A percentile compares a stretch with the other conserved stretches of the same genome.
Conservation (phyloP, 805 yeast species). For the Saturnispora halmiae region DNA sequence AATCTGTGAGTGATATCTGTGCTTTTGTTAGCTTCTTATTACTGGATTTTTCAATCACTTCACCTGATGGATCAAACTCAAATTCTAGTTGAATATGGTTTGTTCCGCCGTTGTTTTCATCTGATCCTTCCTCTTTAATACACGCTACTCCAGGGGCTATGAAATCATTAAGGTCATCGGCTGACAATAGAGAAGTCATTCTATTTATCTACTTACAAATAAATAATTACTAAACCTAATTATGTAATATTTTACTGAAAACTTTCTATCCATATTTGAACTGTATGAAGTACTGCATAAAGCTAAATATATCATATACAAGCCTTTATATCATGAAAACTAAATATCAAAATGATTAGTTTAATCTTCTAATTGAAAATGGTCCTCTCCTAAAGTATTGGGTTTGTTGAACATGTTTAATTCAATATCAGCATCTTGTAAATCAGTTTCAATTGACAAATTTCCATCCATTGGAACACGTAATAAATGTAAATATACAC, state of each 20-base stretch:
- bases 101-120: neutral
- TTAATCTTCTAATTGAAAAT: conserved; percentile 23
- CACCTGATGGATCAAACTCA: conserved; percentile 51
- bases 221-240: neutral
- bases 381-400: neutral
- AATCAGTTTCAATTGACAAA: conserved; percentile 1
- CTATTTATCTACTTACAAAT: too few relatives aligned
- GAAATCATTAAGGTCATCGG: conserved; percentile 88
- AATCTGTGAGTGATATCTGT: conserved; percentile 82
- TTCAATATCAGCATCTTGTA: conserved; percentile 10
- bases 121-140: conserved; percentile 57
- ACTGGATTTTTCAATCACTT: conserved; percentile 45
- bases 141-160: conserved; percentile 93
- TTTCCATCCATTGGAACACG: conserved; percentile 19
- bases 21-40: conserved; percentile 58
- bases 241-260: neutral
- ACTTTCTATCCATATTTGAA: neutral
- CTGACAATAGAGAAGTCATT: conserved; percentile 85
- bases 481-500: conserved; percentile 43
- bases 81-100: conserved; percentile 35
- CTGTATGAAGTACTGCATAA: too few relatives aligned
- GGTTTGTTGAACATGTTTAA: conserved; percentile 7
- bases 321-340: too few relatives aligned
- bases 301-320: too few relatives aligned
- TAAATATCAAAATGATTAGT: too few relatives aligned